Evolutionary conservation across 2,329 filamentous ascomycete species (phyloP).

Genomic region (Emmonsia crescens): DNA sequence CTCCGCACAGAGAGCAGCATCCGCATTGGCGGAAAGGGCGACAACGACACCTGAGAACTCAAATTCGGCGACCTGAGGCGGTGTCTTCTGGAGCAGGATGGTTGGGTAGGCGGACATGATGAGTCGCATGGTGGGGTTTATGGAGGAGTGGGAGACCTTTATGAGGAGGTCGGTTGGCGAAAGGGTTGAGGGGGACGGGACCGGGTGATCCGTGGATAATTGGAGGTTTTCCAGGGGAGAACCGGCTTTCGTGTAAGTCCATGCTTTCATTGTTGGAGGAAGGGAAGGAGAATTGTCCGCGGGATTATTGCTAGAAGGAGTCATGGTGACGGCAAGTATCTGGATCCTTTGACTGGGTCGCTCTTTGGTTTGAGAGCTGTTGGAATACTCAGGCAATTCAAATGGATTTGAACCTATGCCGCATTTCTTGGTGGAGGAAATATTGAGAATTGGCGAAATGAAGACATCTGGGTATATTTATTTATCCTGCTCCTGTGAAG

Average conservation of each 20-base stretch:
- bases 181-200: not conserved
- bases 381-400: not conserved
- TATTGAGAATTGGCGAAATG: not conserved
- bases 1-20: not conserved
- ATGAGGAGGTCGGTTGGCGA: not conserved
- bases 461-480: not conserved
- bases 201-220: not conserved
- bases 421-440: not conserved
- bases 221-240: not conserved
- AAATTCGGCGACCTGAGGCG: not conserved
- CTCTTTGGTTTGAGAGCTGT: not conserved
- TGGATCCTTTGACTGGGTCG: not conserved
- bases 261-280: not conserved
- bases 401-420: not conserved
- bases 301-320: not conserved
- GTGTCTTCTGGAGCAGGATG: not conserved
- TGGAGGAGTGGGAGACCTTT: not conserved
- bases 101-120: not conserved
- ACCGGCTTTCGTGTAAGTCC: not conserved
- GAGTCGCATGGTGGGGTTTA: not conserved
- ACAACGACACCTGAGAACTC: not conserved
- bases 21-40: not conserved
- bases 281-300: not conserved
- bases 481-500: not conserved
- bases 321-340: not conserved